A percentile compares a stretch with the other conserved stretches of the same genome.
phyloP scores from a whole-genome alignment of 2,329 filamentous ascomycete genomes.

The Salinomyces thailandicus region DNA sequence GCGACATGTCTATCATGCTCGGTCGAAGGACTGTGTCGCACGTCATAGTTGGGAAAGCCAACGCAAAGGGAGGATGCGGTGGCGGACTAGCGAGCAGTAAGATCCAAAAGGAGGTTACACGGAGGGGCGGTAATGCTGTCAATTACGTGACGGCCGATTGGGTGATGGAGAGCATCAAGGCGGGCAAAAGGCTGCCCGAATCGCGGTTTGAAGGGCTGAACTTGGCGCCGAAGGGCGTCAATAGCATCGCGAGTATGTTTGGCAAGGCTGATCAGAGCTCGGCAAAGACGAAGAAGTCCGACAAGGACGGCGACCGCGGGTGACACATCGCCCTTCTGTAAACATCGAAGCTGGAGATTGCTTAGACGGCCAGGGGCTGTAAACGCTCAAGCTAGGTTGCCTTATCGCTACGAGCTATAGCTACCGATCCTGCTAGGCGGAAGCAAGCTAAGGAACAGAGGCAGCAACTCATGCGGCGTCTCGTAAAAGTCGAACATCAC shows the following conservation, averaged over 20 bases:
- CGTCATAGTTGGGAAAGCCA: slow-evolving; percentile 62
- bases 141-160: slow-evolving; percentile 77
- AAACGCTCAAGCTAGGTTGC: no score
- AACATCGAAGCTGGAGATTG: no score
- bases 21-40: slow-evolving; percentile 70
- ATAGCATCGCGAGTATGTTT: slow-evolving; percentile 40
- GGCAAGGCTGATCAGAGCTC: background rate
- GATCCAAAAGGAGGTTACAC: slow-evolving; percentile 66
- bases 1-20: slow-evolving; percentile 57
- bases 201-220: slow-evolving; percentile 56
- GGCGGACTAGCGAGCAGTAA: slow-evolving; percentile 70
- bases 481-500: slow-evolving; percentile 46
- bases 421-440: no score
- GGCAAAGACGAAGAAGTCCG: background rate
- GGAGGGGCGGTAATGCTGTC: slow-evolving; percentile 56
- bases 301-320: background rate
- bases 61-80: slow-evolving; percentile 45
- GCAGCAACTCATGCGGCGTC: slow-evolving; percentile 32
- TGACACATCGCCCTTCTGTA: no score
- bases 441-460: slow-evolving; percentile 27
- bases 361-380: no score
- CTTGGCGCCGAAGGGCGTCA: slow-evolving; percentile 51
- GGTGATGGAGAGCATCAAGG: slow-evolving; percentile 75
- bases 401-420: no score
- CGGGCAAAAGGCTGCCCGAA: slow-evolving; percentile 64